Conservation (phyloP, 179 eudicot species). For the Gypsophila paniculata region DNA sequence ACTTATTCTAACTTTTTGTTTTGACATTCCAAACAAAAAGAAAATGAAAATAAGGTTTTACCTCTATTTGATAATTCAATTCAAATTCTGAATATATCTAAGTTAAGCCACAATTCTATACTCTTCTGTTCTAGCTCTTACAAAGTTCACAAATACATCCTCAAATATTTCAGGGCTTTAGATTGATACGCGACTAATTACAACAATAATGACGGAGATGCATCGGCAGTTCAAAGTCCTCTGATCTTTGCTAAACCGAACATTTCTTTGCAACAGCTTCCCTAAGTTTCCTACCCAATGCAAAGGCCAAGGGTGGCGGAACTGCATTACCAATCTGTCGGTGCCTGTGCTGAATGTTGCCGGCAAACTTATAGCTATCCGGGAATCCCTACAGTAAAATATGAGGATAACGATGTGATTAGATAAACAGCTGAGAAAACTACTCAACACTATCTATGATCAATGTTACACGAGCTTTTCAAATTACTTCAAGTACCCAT, state of each 20-base stretch:
- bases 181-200: no score
- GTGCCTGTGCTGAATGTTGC: constrained; percentile 71
- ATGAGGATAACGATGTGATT: background rate
- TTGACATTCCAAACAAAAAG: no score
- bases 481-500: no score
- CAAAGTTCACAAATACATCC: background rate
- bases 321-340: constrained; percentile 93
- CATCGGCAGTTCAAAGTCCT: background rate
- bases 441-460: background rate
- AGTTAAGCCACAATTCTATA: background rate
- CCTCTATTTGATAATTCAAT: no score
- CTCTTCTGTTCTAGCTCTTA: background rate
- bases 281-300: constrained; percentile 82
- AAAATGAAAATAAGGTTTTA: no score
- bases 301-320: constrained; percentile 96
- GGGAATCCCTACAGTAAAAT: constrained; percentile 68
- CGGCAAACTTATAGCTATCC: constrained; percentile 71
- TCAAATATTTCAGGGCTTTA: no score
- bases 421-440: background rate
- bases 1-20: no score
- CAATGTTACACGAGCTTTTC: background rate
- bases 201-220: background rate
- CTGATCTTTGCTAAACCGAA: constrained; percentile 10
- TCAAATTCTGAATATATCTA: background rate
- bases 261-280: constrained; percentile 55